A percentile compares a stretch with the other conserved stretches of the same genome.
phyloP scores from a whole-genome alignment of 331 rosid species.

The Malus hybrid region DNA sequence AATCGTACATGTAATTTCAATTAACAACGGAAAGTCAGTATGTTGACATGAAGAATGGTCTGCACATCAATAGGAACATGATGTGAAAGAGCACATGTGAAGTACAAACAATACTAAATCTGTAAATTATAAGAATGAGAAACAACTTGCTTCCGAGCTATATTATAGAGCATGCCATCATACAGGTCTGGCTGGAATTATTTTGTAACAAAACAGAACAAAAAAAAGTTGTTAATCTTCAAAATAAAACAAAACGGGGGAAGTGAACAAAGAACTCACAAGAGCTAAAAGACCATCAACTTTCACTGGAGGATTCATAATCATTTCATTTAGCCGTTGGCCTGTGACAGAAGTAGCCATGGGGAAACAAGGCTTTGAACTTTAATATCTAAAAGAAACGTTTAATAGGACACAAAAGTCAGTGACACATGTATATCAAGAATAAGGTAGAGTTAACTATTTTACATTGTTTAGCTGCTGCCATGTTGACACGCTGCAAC shows the following conservation, averaged over 20 bases:
- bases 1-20: background rate
- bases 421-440: background rate
- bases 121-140: background rate
- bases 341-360: conserved; percentile 34
- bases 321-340: conserved; percentile 83
- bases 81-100: background rate
- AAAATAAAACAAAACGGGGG: background rate
- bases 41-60: no score
- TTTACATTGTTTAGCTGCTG: conserved; percentile 91
- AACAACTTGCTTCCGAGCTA: background rate
- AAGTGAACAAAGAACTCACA: conserved; percentile 43
- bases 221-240: background rate
- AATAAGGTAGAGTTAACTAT: background rate
- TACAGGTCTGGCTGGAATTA: background rate
- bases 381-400: background rate
- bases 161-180: background rate
- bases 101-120: background rate
- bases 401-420: background rate
- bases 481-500: conserved; percentile 73
- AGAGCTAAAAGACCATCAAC: conserved; percentile 41
- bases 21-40: background rate
- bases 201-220: background rate
- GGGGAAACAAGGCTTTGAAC: background rate
- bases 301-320: conserved; percentile 54
- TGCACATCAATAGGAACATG: background rate